Evolutionary conservation across 257 asterid genomes (phyloP), one percentile per base, ranked within the genome.

Genomic region (Eustoma russellianum): DNA sequence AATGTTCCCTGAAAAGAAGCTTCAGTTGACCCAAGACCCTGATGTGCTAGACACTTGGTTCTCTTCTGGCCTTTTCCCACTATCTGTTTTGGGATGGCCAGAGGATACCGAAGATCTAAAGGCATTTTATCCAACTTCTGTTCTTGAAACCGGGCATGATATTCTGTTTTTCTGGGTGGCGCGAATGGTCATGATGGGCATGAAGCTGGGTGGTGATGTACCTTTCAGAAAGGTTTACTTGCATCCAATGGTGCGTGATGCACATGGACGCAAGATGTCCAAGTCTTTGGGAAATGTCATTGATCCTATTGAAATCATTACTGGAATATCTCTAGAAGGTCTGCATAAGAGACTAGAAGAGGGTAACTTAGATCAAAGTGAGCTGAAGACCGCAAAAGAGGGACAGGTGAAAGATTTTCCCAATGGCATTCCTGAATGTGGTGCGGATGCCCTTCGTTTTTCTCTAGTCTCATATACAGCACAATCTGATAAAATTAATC

Each of bases 231-330:
- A 84, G 98, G 94, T 91, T 70, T 91, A 87, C 66, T 74, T 87
- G 81, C 98, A 91, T 64, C 96, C 95, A 44, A 91, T 91, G 94
- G 70, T 91, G 55, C 88, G 98, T 43, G 98, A 91, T 79, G 95
- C 98, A 0, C 98, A 87, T 70, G 98, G 98, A 44, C 96, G 96
- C 62, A 91, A 91, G 77, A 91, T 91, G 98, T 91, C 98, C 13
- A 91, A 91, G 77, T 87, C 98, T n/a, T 66, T 87, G 53, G 98
- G 98, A 49, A 91, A 91, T 80, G 98, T 91, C 45, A 53, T 87
- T 50, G 98, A 91, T 63, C 98, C 96, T 43, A 70, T 87, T 28
- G 96, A 91, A 77, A 95, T 91, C 19, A 84, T 91, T 59, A 79
- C 64, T 56, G 98, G 98, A 57, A 74, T 87, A 53, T 65, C 83